Conservation (phyloP, 2,329 filamentous ascomycete genomes). For the Tolypocladium capitatum region DNA sequence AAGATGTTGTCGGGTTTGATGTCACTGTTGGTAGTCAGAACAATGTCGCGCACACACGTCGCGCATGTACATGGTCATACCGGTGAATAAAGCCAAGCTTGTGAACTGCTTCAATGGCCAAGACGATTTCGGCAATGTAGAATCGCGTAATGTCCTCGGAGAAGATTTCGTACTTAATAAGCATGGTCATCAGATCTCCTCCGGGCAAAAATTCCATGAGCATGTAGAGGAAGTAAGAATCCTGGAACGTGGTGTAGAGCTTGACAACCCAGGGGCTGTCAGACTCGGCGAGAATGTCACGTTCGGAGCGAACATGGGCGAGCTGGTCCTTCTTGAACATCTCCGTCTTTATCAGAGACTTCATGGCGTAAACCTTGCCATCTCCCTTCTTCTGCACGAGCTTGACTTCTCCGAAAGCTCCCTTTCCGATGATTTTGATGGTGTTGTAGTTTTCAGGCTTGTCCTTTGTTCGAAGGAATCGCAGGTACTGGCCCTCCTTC, state of each 20-base stretch:
- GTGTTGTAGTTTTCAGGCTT: conserved; percentile 90
- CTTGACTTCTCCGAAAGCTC: conserved; percentile 96
- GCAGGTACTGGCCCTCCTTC: conserved; percentile 83
- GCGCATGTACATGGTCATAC: conserved; percentile 30
- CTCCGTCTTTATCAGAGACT: conserved; percentile 95
- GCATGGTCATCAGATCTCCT: conserved; percentile 98
- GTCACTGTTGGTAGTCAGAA: conserved; percentile 44
- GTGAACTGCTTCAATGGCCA: conserved; percentile 97
- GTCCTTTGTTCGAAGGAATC: conserved; percentile 87
- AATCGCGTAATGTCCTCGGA: conserved; percentile 97
- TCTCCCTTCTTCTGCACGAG: conserved; percentile 93
- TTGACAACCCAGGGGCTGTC: conserved; percentile 99
- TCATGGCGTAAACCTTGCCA: conserved; percentile 95
- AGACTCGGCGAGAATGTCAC: conserved; percentile 96
- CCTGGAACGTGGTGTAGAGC: conserved; percentile 96
- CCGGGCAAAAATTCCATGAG: conserved; percentile 98
- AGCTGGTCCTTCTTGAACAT: conserved; percentile 99
- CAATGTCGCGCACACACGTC: not conserved
- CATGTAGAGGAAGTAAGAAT: conserved; percentile 93
- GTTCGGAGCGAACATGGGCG: conserved; percentile 90
- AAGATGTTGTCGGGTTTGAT: conserved; percentile 99
- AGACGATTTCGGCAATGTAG: conserved; percentile 95
- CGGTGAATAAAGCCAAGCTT: conserved; percentile 97
- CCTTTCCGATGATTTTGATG: conserved; percentile 97
- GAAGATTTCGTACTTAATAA: conserved; percentile 99